phyloP scores from a whole-genome alignment of 2,329 filamentous ascomycete genomes.

The Fusarium marasasianum region DNA sequence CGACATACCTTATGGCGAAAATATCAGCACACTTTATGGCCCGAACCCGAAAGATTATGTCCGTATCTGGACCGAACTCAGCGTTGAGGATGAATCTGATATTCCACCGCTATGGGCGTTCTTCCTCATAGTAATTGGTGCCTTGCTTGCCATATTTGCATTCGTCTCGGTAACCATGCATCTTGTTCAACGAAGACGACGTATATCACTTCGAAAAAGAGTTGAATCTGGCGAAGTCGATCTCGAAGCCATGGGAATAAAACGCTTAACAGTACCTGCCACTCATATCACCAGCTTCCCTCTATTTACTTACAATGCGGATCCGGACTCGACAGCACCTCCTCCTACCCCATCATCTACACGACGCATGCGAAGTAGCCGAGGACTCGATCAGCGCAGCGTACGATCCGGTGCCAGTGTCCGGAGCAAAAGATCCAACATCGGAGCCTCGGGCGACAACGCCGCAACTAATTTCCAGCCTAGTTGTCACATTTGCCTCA shows the following conservation, averaged over 20 bases:
- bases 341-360: constrained; percentile 51
- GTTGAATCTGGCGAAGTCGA: constrained; percentile 84
- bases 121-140: constrained; percentile 73
- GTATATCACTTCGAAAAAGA: constrained; percentile 72
- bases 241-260: constrained; percentile 86
- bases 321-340: constrained; percentile 53
- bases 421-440: constrained; percentile 52
- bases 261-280: constrained; percentile 79
- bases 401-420: constrained; percentile 44
- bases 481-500: constrained; percentile 89
- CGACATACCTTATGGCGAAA: constrained; percentile 64
- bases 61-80: constrained; percentile 67
- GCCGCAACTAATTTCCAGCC: constrained; percentile 74
- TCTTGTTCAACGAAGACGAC: constrained; percentile 75
- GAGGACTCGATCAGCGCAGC: constrained; percentile 45
- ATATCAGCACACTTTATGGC: constrained; percentile 65
- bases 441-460: constrained; percentile 48
- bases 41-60: constrained; percentile 67
- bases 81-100: constrained; percentile 55
- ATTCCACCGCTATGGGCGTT: constrained; percentile 87
- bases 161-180: constrained; percentile 79
- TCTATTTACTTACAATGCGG: constrained; percentile 77
- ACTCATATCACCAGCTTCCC: constrained; percentile 78
- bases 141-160: constrained; percentile 74
- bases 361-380: constrained; percentile 45